A percentile compares a stretch with the other conserved stretches of the same genome.
phyloP scores from a whole-genome alignment of 306 rosid species.

The Quercus robur region DNA sequence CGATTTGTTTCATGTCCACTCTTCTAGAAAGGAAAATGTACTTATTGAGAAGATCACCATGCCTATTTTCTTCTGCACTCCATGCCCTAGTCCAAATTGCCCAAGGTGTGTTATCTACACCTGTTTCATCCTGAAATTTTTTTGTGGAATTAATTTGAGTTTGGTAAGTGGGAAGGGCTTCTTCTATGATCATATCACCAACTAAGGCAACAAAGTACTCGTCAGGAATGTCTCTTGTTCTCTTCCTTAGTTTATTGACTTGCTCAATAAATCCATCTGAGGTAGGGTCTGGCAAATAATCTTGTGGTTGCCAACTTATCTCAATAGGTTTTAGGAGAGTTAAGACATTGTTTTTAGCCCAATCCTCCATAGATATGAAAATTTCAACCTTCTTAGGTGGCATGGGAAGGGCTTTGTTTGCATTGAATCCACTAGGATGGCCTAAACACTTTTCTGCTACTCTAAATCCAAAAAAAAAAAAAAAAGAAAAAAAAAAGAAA shows the following conservation, averaged over 20 bases:
- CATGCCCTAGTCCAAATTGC: conserved; percentile 89
- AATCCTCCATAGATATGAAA: conserved; percentile 67
- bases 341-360: conserved; percentile 69
- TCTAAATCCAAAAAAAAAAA: not conserved
- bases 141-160: conserved; percentile 68
- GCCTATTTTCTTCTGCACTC: conserved; percentile 91
- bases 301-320: conserved; percentile 87
- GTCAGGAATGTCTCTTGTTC: conserved; percentile 73
- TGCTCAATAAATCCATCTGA: conserved; percentile 73
- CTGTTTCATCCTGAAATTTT: conserved; percentile 75
- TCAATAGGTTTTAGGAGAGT: conserved; percentile 70
- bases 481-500: rapidly evolving
- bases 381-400: conserved; percentile 75
- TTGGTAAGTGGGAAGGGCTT: conserved; percentile 86
- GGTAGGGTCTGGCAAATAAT: conserved; percentile 65
- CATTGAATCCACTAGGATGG: conserved; percentile 75
- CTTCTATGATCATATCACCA: conserved; percentile 84
- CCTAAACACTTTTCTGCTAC: conserved; percentile 54
- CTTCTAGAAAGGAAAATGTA: conserved; percentile 74
- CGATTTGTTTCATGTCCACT: conserved; percentile 86
- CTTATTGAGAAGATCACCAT: conserved; percentile 86
- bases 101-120: conserved; percentile 82
- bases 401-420: conserved; percentile 76
- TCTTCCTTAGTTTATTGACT: conserved; percentile 68
- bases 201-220: conserved; percentile 82